Percentiles rank a stretch among this genome's conserved stretches.
These are phyloP conservation scores for Copromyces sp. DNA, from an alignment of 495 filamentous ascomycete genomes.

Conservation along the genomic window DNA sequence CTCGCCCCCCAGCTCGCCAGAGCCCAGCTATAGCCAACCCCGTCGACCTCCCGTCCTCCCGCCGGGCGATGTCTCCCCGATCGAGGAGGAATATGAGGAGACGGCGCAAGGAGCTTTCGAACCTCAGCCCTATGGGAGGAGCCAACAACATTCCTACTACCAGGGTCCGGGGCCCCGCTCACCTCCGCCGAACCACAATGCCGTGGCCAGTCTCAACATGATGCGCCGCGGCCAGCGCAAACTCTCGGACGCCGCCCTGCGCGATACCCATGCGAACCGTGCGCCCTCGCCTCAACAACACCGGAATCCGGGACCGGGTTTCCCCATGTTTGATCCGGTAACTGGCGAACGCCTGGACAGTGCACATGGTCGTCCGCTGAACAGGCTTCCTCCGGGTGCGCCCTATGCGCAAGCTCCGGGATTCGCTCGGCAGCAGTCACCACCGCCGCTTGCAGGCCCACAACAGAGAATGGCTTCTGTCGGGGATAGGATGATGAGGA, in stretches of 20 bases:
- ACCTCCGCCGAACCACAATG: conserved; percentile 9
- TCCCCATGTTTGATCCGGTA: conserved; percentile 37
- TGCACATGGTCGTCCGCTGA: conserved; percentile 31
- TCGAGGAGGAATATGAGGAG: conserved; percentile 32
- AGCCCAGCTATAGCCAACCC: conserved; percentile 16
- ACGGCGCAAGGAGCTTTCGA: neutral
- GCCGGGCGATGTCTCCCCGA: conserved; percentile 39
- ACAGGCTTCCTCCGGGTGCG: conserved; percentile 33
- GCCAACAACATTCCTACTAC: neutral
- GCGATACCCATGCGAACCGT: conserved; percentile 22
- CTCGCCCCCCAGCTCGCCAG: conserved; percentile 41
- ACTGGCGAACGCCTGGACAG: conserved; percentile 40
- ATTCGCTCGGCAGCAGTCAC: conserved; percentile 15
- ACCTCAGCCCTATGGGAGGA: neutral
- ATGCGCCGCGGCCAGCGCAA: conserved; percentile 39
- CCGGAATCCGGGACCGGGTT: conserved; percentile 19
- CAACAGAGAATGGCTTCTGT: conserved; percentile 19
- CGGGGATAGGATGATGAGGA: conserved; percentile 37
- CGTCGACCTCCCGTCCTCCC: conserved; percentile 7
- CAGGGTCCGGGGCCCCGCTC: conserved; percentile 2
- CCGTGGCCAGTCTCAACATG: conserved; percentile 35
- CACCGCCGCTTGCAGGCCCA: conserved; percentile 12
- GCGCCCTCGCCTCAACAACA: conserved; percentile 14
- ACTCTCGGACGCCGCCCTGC: conserved; percentile 30
- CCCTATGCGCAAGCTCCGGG: conserved; percentile 25